phyloP scores from a whole-genome alignment of 1,139 yeast genomes.

The Sugiyamaella grinbergsii region DNA sequence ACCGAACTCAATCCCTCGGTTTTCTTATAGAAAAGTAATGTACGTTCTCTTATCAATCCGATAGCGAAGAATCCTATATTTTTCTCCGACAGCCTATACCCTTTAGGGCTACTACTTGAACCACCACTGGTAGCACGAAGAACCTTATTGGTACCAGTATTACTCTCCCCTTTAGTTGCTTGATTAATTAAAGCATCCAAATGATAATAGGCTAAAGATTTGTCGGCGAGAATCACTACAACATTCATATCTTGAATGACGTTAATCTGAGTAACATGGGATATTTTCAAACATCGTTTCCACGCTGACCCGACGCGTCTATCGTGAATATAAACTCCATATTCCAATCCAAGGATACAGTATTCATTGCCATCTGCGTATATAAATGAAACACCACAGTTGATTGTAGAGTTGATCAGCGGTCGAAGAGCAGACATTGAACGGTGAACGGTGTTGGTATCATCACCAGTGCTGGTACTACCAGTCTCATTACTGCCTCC shows the following conservation, averaged over 20 bases:
- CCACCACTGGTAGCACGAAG: not conserved
- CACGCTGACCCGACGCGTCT: conserved; percentile 46
- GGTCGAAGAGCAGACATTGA: conserved; percentile 32
- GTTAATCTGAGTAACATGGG: conserved; percentile 61
- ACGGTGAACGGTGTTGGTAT: not conserved
- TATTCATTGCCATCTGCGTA: conserved; percentile 45
- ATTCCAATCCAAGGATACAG: conserved; percentile 49
- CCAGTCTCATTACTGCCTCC: not conserved
- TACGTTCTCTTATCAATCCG: conserved; percentile 62
- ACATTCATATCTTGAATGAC: conserved; percentile 61
- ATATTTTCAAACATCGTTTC: conserved; percentile 59
- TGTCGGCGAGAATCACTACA: conserved; percentile 61
- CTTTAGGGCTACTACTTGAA: conserved; percentile 24
- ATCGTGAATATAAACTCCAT: conserved; percentile 49
- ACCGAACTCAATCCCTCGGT: conserved; percentile 38
- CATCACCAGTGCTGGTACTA: not conserved
- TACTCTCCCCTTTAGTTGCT: conserved; percentile 10
- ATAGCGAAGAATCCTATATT: conserved; percentile 58
- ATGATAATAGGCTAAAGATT: conserved; percentile 61
- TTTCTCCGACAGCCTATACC: conserved; percentile 40
- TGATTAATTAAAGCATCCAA: conserved; percentile 47
- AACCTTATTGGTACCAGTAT: not conserved
- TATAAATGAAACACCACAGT: conserved; percentile 41
- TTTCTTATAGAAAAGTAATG: conserved; percentile 52
- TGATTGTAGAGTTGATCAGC: conserved; percentile 38